Base-by-base conservation (phyloP, 306 rosid species). In the Vigna hirtella region DNA sequence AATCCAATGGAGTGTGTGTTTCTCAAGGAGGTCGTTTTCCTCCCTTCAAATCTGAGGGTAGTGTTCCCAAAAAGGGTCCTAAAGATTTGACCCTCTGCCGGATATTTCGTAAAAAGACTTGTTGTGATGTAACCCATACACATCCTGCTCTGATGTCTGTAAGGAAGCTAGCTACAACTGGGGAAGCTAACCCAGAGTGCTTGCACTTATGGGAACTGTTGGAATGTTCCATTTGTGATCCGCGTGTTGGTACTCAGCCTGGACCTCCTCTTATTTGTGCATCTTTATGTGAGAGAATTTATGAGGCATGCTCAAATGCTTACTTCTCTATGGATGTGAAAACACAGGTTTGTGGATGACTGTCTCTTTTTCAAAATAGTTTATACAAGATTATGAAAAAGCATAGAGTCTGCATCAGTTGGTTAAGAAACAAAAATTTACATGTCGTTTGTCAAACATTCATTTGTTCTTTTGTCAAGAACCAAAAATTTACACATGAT, bases 141-240 rank as follows among this genome's bases (percentile, higher is more conserved):
- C 86, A 95, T 79, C 96, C 95, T 65, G 96, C 97, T 2, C 81
- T 92, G 52, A 78, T 95, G 38, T 77, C 94, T 24, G 83, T 91
- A 64, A 86, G 98, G 84, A 93, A 82, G 81, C 89, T 95, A 83
- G 93, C 90, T 77, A 91, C 96, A 53, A 61, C 90, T 1, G 98
- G 98, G 69, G 98, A 95, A 81, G 98, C 90, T 77, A 85, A 77
- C 77, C 85, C 71, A 40, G 98, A 95, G 53, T 95, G 98, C 85
- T 81, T 95, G 96, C 84, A 91, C 40, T 84, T 95, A 70, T 95
- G 97, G 97, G 98, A 95, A 78, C 85, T 95, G 22, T 80, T 95
- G 88, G 98, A 95, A 80, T 95, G 98, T 66, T 87, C 98, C 40
- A 86, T 94, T 74, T 94, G 98, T 51, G 93, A 95, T 83, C 98